Conservation (phyloP, 148 eudicot genomes). For the Diospyros lotus region DNA sequence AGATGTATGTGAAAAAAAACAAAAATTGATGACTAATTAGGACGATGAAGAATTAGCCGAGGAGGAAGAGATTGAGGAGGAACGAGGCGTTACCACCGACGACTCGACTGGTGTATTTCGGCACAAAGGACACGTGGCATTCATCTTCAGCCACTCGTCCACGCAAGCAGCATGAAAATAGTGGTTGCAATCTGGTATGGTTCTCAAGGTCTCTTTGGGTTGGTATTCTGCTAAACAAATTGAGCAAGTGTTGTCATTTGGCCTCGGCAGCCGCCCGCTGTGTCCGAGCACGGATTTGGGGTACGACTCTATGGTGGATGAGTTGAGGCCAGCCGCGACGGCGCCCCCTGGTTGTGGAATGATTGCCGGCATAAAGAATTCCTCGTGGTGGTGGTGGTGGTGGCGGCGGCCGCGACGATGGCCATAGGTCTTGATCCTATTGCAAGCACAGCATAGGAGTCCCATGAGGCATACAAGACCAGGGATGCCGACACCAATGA, state of each 20-base stretch:
- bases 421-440: slow-evolving; percentile 18
- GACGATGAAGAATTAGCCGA: not conserved
- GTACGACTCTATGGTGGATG: slow-evolving; percentile 11
- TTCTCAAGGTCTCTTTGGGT: slow-evolving; percentile 59
- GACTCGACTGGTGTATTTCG: slow-evolving; percentile 53
- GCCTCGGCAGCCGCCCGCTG: slow-evolving; percentile 46
- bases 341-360: slow-evolving; percentile 30
- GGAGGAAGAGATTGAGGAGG: slow-evolving; percentile 5
- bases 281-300: not conserved
- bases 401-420: slow-evolving; percentile 7
- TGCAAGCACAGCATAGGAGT: slow-evolving; percentile 30
- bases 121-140: slow-evolving; percentile 79
- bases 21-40: too few relatives aligned
- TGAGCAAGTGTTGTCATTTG: slow-evolving; percentile 48
- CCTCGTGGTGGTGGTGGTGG: slow-evolving; percentile 11
- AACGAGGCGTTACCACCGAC: slow-evolving; percentile 8
- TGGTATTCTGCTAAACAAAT: slow-evolving; percentile 72
- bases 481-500: slow-evolving; percentile 60
- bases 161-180: slow-evolving; percentile 73
- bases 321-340: not conserved
- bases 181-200: slow-evolving; percentile 77
- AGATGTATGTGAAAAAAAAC: too few relatives aligned
- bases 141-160: slow-evolving; percentile 80
- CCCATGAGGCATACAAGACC: slow-evolving; percentile 44
- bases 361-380: slow-evolving; percentile 31